Evolutionary conservation across 495 filamentous ascomycete genomes (phyloP).

Genomic region (Staphylotrichum longicolle): DNA sequence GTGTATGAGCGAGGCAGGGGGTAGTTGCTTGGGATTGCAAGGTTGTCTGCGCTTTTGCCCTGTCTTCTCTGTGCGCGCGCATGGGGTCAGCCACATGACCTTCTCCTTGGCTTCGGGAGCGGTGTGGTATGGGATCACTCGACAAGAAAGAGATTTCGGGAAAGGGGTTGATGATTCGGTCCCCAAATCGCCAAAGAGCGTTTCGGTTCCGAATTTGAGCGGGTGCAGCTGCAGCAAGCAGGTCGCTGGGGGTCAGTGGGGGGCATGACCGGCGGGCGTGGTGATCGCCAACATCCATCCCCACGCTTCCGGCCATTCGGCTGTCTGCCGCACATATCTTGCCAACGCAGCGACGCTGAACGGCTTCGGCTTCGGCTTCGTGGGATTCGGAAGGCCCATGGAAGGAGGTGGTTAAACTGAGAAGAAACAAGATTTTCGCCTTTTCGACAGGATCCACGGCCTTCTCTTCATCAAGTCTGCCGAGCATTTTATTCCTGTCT

Average conservation of each 20-base stretch:
- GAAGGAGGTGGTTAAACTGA: no score
- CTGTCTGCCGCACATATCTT: no score
- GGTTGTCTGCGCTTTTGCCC: background rate
- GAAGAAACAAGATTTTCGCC: no score
- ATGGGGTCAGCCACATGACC: slow-evolving; percentile 17
- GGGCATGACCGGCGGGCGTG: background rate
- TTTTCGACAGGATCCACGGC: no score
- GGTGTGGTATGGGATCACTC: slow-evolving; percentile 22
- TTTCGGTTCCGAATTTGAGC: slow-evolving; percentile 11
- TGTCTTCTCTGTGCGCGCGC: background rate
- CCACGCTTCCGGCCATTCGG: background rate
- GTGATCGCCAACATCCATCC: background rate
- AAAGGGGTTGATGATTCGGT: slow-evolving; percentile 13
- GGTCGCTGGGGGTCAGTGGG: slow-evolving; percentile 7
- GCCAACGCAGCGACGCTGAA: no score
- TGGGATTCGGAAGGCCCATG: no score
- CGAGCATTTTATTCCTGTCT: no score
- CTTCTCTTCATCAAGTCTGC: no score
- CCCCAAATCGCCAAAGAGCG: background rate
- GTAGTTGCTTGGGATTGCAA: background rate
- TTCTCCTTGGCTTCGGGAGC: background rate
- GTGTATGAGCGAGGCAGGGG: background rate
- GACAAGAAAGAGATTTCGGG: slow-evolving; percentile 18
- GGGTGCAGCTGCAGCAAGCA: slow-evolving; percentile 3
- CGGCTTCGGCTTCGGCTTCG: no score